These are phyloP conservation scores for Cairneyella variabilis DNA, from an alignment of 495 filamentous ascomycete genomes.

Conservation along the genomic window DNA sequence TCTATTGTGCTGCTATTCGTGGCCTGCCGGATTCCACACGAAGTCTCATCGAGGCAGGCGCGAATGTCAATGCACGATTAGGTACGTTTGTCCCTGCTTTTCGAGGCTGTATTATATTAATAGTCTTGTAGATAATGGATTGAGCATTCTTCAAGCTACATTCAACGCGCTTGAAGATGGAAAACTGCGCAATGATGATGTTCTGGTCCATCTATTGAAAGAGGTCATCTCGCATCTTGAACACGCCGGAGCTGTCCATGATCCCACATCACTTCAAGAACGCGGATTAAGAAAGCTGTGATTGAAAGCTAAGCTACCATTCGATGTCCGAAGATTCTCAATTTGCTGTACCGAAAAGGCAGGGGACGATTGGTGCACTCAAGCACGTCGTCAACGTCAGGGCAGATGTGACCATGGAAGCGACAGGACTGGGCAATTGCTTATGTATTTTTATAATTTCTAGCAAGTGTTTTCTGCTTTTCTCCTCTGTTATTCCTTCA, in stretches of 20 bases:
- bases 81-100: slow-evolving; percentile 2
- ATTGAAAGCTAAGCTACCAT: no score
- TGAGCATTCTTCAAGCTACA: slow-evolving; percentile 17
- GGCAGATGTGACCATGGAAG: no score
- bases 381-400: no score
- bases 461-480: no score
- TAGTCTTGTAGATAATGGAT: background rate
- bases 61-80: slow-evolving; percentile 19
- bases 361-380: no score
- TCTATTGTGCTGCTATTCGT: slow-evolving; percentile 15
- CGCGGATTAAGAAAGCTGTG: slow-evolving; percentile 8
- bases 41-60: slow-evolving; percentile 23
- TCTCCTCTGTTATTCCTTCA: no score
- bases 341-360: no score
- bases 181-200: background rate
- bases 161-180: slow-evolving; percentile 10
- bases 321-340: no score
- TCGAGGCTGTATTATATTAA: background rate
- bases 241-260: slow-evolving; percentile 14
- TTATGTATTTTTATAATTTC: no score
- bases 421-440: no score
- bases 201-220: slow-evolving; percentile 8
- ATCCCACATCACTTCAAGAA: slow-evolving; percentile 14
- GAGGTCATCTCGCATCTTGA: slow-evolving; percentile 21
- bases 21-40: slow-evolving; percentile 17